Evolutionary conservation across 768 basidiomycete genomes (phyloP).

Genomic region (Phlebiopsis gigantea): DNA sequence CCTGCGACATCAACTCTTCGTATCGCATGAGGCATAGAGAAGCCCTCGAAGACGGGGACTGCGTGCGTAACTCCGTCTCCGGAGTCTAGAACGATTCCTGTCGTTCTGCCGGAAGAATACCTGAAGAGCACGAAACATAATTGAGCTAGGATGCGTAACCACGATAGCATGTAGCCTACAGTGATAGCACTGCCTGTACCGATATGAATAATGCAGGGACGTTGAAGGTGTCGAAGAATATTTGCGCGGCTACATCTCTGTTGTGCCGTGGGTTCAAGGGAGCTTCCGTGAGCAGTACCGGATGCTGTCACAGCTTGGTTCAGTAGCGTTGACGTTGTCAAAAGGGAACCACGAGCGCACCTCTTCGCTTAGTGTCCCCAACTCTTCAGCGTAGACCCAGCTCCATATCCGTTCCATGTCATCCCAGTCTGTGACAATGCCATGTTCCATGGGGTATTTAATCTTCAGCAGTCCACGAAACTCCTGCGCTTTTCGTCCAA

Average conservation of each 20-base stretch:
- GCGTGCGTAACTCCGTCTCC: conserved; percentile 99
- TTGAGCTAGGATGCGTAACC: neutral
- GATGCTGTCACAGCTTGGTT: conserved; percentile 56
- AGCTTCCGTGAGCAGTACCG: conserved; percentile 94
- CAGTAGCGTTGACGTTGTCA: neutral
- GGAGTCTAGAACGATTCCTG: conserved; percentile 98
- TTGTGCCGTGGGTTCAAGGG: conserved; percentile 96
- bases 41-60: conserved; percentile 98
- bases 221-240: conserved; percentile 99
- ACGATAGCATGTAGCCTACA: conserved; percentile 50
- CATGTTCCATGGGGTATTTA: conserved; percentile 99
- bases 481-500: conserved; percentile 93
- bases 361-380: conserved; percentile 95
- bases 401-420: conserved; percentile 99
- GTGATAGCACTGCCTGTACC: conserved; percentile 92
- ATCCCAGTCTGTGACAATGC: conserved; percentile 99
- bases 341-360: conserved; percentile 36
- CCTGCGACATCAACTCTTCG: conserved; percentile 95
- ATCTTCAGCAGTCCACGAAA: conserved; percentile 94
- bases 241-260: conserved; percentile 94
- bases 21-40: conserved; percentile 98
- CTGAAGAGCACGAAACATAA: conserved; percentile 35
- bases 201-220: conserved; percentile 96
- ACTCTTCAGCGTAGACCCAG: conserved; percentile 94
- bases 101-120: conserved; percentile 97